A percentile compares a stretch with the other conserved stretches of the same genome.
Conservation (phyloP, 2,329 filamentous ascomycete genomes). For the Pestalotiopsis sp. region DNA sequence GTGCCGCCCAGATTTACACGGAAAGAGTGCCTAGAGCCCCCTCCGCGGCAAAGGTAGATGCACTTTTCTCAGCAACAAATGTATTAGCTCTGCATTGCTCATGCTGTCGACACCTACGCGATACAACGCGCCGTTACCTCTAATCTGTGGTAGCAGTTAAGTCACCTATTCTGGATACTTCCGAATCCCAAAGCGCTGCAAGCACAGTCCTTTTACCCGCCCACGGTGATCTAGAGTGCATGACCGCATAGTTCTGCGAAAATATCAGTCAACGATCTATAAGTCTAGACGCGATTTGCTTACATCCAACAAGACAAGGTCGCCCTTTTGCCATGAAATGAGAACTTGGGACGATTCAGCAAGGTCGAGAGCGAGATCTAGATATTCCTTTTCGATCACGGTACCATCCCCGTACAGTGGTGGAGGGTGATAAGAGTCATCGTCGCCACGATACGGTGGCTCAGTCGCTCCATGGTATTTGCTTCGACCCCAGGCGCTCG, state of each 20-base stretch:
- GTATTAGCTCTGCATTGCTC: too few relatives aligned
- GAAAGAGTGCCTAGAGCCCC: not conserved
- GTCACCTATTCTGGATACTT: not conserved
- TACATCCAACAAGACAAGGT: conserved; percentile 34
- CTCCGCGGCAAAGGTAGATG: too few relatives aligned
- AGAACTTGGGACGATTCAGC: conserved; percentile 29
- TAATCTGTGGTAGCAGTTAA: not conserved
- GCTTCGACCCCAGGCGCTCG: conserved; percentile 37
- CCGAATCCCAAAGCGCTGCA: conserved; percentile 33
- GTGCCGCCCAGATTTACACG: not conserved
- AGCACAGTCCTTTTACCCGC: conserved; percentile 32
- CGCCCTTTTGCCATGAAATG: conserved; percentile 32
- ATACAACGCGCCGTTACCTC: too few relatives aligned
- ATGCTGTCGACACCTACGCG: too few relatives aligned
- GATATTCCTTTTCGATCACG: conserved; percentile 29
- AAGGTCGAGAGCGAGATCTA: conserved; percentile 31
- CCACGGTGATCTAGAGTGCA: conserved; percentile 35
- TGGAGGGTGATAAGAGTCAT: conserved; percentile 37
- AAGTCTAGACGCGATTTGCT: conserved; percentile 4
- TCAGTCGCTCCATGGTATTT: conserved; percentile 34
- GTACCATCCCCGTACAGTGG: conserved; percentile 32
- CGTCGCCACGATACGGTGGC: conserved; percentile 33
- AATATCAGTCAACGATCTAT: not conserved
- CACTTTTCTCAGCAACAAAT: too few relatives aligned
- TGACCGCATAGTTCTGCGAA: conserved; percentile 34